phyloP scores from a whole-genome alignment of 2,329 filamentous ascomycete species.

The Trematosphaeria pertusa region DNA sequence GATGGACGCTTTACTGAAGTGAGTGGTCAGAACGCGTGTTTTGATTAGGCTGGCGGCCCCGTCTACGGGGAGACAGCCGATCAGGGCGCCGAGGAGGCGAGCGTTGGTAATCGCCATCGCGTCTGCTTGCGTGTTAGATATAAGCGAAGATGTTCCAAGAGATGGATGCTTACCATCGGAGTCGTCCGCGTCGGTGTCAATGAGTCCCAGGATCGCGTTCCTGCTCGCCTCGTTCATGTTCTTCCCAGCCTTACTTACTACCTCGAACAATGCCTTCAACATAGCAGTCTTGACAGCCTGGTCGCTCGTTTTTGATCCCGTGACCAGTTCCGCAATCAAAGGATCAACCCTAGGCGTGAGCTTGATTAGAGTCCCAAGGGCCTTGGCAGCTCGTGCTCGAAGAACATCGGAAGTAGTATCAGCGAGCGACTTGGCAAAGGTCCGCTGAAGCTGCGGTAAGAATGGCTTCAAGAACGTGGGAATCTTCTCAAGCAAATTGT shows the following conservation, averaged over 20 bases:
- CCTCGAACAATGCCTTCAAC: constrained; percentile 95
- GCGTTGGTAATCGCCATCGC: constrained; percentile 88
- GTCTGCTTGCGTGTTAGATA: constrained; percentile 46
- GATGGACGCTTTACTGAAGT: constrained; percentile 79
- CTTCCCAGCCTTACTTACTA: constrained; percentile 89
- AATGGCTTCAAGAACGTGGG: constrained; percentile 95
- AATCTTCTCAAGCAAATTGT: constrained; percentile 96
- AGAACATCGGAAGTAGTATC: constrained; percentile 91
- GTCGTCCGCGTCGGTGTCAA: constrained; percentile 83
- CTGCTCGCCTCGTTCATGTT: constrained; percentile 95
- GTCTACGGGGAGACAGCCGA: constrained; percentile 82
- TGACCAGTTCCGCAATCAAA: constrained; percentile 87
- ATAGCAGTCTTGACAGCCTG: constrained; percentile 90
- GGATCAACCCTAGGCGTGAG: constrained; percentile 95
- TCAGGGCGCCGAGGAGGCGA: constrained; percentile 84
- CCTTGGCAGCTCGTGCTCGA: constrained; percentile 87
- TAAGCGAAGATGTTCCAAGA: background rate
- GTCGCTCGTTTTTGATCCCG: constrained; percentile 92
- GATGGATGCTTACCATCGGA: constrained; percentile 62
- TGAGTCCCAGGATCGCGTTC: constrained; percentile 82
- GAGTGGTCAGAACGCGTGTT: constrained; percentile 76
- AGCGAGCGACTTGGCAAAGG: constrained; percentile 93
- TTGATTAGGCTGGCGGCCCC: constrained; percentile 68
- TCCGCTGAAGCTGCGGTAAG: constrained; percentile 93
- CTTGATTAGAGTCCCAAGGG: constrained; percentile 92